Conservation (phyloP, 306 rosid species). For the Castanea crenata region DNA sequence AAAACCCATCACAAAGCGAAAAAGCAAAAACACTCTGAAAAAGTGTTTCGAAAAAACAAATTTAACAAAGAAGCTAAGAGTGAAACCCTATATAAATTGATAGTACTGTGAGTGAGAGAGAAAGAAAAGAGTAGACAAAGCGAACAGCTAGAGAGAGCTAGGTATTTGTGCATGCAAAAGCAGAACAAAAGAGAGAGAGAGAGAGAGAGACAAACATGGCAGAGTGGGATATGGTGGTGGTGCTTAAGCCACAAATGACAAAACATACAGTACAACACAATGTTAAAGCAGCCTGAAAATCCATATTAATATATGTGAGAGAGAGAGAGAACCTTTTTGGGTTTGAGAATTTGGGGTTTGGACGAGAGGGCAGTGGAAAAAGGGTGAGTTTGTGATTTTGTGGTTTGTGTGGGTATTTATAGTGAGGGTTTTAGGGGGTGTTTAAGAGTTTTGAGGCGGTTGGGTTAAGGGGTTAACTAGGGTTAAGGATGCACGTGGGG, state of each 20-base stretch:
- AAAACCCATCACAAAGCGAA: not conserved
- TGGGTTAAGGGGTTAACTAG: not conserved
- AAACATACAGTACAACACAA: constrained; percentile 26
- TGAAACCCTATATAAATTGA: not conserved
- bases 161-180: not conserved
- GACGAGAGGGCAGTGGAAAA: too few relatives aligned
- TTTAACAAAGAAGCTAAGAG: not conserved
- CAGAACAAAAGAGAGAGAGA: not conserved
- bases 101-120: too few relatives aligned
- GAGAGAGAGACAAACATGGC: constrained; percentile 37
- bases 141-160: not conserved
- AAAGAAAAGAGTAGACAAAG: not conserved
- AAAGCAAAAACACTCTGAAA: not conserved
- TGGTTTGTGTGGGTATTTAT: too few relatives aligned
- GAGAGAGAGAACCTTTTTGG: too few relatives aligned
- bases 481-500: not conserved
- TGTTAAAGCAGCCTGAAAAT: constrained; percentile 10
- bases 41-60: not conserved
- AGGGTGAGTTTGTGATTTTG: too few relatives aligned
- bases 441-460: too few relatives aligned
- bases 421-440: too few relatives aligned
- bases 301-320: constrained; percentile 6
- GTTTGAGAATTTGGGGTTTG: too few relatives aligned
- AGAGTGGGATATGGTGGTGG: constrained; percentile 24
- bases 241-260: constrained; percentile 33